Percentiles rank a stretch among this genome's conserved stretches.
Conservation (phyloP, 306 rosid genomes). For the Trifolium repens region DNA sequence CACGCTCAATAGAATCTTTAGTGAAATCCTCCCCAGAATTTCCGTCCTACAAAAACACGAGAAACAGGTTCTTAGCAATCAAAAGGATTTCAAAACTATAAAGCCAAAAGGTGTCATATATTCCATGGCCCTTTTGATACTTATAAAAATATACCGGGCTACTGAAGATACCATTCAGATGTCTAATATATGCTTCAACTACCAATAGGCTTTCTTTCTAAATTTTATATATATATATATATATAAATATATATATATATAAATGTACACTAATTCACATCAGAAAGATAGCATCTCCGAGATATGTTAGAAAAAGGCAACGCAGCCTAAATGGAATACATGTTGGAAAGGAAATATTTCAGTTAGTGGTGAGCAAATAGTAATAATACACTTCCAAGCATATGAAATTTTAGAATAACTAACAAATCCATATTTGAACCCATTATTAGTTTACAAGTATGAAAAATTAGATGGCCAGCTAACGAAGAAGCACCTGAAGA, state of each 20-base stretch:
- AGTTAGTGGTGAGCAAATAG: constrained; percentile 13
- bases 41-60: constrained; percentile 67
- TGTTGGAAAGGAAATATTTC: constrained; percentile 9
- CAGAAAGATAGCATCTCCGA: constrained; percentile 20
- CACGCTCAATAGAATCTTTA: constrained; percentile 94
- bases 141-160: constrained; percentile 12
- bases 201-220: constrained; percentile 31
- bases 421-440: neutral
- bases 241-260: constrained; percentile 6
- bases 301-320: constrained; percentile 30
- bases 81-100: constrained; percentile 34
- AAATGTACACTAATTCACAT: constrained; percentile 3
- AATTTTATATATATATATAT: neutral
- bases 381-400: constrained; percentile 24
- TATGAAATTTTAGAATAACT: constrained; percentile 26
- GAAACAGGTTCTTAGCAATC: constrained; percentile 31
- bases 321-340: constrained; percentile 23
- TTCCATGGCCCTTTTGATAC: constrained; percentile 10
- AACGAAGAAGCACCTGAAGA: neutral
- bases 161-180: constrained; percentile 25
- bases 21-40: constrained; percentile 93
- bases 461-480: constrained; percentile 11
- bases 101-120: constrained; percentile 28
- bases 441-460: neutral
- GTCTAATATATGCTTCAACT: constrained; percentile 18